Conservation (phyloP, 257 asterid species). For the Prunella vulgaris region DNA sequence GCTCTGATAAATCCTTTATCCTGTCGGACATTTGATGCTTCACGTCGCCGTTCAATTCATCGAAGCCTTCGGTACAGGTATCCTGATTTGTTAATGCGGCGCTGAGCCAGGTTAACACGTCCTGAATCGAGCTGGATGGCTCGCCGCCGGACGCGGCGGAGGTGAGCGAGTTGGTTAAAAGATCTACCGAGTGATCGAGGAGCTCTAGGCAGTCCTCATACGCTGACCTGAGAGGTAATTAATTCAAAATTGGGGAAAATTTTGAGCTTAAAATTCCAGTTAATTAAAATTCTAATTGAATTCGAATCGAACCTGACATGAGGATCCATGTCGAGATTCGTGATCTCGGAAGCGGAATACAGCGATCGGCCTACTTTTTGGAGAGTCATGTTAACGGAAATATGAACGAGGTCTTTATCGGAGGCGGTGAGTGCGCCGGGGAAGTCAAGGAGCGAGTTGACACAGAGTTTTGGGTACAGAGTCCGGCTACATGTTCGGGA, state of each 20-base stretch:
- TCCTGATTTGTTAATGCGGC: slow-evolving; percentile 89
- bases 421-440: slow-evolving; percentile 84
- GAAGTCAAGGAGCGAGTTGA: slow-evolving; percentile 63
- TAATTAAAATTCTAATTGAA: neutral
- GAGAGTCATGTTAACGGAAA: slow-evolving; percentile 77
- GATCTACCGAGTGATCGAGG: slow-evolving; percentile 73
- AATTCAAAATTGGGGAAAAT: neutral
- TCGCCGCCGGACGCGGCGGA: slow-evolving; percentile 35
- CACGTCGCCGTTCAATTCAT: slow-evolving; percentile 45
- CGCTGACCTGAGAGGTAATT: slow-evolving; percentile 48
- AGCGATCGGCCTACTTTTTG: slow-evolving; percentile 61
- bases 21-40: slow-evolving; percentile 43
- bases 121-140: slow-evolving; percentile 42
- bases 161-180: slow-evolving; percentile 51
- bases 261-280: too few relatives aligned
- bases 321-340: slow-evolving; percentile 58
- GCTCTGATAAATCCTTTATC: slow-evolving; percentile 60
- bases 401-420: slow-evolving; percentile 73
- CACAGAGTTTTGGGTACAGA: slow-evolving; percentile 58
- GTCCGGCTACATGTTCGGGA: slow-evolving; percentile 71
- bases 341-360: slow-evolving; percentile 47
- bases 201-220: slow-evolving; percentile 83
- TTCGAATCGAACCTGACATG: slow-evolving; percentile 32
- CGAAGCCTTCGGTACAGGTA: slow-evolving; percentile 79
- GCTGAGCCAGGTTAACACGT: slow-evolving; percentile 90